phyloP scores from a whole-genome alignment of 169 alveolate genomes.

The Plasmodium sp. region DNA sequence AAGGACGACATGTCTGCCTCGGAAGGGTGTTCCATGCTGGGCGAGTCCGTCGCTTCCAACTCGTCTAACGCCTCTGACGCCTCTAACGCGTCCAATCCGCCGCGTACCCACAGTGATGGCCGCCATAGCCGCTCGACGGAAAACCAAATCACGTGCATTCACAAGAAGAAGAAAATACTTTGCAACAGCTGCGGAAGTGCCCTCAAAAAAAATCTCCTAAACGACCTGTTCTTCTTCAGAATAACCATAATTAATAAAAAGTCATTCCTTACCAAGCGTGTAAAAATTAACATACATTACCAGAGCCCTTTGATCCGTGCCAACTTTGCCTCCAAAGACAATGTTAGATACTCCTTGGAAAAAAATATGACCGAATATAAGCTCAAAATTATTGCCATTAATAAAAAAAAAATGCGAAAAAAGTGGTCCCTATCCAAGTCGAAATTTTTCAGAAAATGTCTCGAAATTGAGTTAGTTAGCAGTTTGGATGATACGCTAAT shows the following conservation, averaged over 20 bases:
- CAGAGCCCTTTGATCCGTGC: constrained; percentile 67
- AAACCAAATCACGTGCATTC: constrained; percentile 14
- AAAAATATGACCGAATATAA: constrained; percentile 44
- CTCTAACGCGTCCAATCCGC: background rate
- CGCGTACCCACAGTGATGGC: background rate
- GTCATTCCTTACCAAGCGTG: constrained; percentile 11
- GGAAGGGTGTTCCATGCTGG: background rate
- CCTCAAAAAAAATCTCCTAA: constrained; percentile 45
- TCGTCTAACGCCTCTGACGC: background rate
- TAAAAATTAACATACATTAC: constrained; percentile 38
- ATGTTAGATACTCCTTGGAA: constrained; percentile 61
- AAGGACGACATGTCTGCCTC: background rate
- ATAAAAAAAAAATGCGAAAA: constrained; percentile 61
- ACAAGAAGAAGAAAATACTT: constrained; percentile 10
- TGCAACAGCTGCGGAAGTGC: constrained; percentile 34
- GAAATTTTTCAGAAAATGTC: constrained; percentile 66
- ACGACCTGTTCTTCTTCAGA: constrained; percentile 30
- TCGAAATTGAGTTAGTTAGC: constrained; percentile 58
- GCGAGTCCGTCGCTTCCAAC: background rate
- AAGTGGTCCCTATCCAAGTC: constrained; percentile 55
- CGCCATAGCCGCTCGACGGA: background rate
- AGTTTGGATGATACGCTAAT: background rate
- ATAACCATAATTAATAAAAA: constrained; percentile 46
- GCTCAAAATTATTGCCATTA: constrained; percentile 65
- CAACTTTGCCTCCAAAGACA: constrained; percentile 36